These are phyloP conservation scores for Guadua angustifolia DNA, from an alignment of 176 grass and related monocot species.

Conservation along the genomic window DNA sequence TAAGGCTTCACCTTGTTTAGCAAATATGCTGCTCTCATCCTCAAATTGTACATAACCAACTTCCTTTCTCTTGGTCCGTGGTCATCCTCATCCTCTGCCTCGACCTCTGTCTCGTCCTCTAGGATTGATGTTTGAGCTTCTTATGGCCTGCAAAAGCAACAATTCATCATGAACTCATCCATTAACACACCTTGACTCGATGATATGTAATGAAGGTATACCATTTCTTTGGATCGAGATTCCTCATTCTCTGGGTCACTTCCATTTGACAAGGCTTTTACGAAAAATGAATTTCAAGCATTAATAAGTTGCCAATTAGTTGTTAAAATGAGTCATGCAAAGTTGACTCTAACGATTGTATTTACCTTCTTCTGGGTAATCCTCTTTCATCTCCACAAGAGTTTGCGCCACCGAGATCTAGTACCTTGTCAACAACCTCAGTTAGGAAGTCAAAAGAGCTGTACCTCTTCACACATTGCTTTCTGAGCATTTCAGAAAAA, in stretches of 20 bases:
- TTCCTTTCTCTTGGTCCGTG: no score
- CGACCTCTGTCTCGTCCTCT: no score
- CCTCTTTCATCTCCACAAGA: conserved; percentile 83
- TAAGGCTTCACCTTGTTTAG: no score
- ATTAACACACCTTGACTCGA: neutral
- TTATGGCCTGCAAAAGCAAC: no score
- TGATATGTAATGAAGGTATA: conserved; percentile 24
- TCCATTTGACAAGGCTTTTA: conserved; percentile 56
- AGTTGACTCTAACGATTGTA: conserved; percentile 25
- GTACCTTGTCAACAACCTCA: conserved; percentile 95
- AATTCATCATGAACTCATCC: no score
- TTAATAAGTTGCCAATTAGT: conserved; percentile 24
- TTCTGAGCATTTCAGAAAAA: no score
- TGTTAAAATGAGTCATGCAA: conserved; percentile 18
- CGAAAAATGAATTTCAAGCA: conserved; percentile 33
- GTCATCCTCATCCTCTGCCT: no score
- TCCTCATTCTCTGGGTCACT: conserved; percentile 57
- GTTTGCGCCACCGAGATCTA: conserved; percentile 77
- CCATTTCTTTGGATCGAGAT: conserved; percentile 52
- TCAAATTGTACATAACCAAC: no score
- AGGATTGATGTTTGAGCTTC: no score
- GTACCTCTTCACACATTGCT: no score
- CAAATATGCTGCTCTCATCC: no score
- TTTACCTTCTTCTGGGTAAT: conserved; percentile 87
- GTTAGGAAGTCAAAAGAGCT: conserved; percentile 98